These are phyloP conservation scores for Monilinia fructigena DNA, from an alignment of 2,329 filamentous ascomycete species.

Conservation along the genomic window DNA sequence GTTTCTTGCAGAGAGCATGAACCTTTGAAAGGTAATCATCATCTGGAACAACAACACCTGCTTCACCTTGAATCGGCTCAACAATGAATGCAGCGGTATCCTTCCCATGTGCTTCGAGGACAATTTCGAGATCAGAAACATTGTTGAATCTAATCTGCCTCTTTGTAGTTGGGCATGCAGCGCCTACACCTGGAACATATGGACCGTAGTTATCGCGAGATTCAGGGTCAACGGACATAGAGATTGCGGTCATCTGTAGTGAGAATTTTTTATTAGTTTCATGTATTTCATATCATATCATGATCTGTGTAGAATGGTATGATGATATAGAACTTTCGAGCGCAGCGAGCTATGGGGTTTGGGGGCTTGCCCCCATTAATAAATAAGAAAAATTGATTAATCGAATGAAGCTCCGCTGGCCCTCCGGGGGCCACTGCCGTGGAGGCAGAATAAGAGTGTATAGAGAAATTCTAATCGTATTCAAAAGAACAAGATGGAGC, in stretches of 20 bases:
- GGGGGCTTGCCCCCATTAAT: conserved; percentile 6
- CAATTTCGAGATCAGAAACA: conserved; percentile 73
- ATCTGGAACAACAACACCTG: conserved; percentile 91
- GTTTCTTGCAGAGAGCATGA: conserved; percentile 83
- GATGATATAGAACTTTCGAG: background rate
- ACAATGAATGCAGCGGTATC: conserved; percentile 91
- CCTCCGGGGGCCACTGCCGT: background rate
- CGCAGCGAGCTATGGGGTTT: conserved; percentile 12
- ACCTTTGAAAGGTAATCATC: conserved; percentile 82
- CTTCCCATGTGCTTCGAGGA: conserved; percentile 75
- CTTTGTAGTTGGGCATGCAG: conserved; percentile 70
- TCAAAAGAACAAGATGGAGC: background rate
- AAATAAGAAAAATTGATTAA: background rate
- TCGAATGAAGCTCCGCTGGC: conserved; percentile 13
- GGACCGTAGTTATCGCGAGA: conserved; percentile 94
- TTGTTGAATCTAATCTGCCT: conserved; percentile 84
- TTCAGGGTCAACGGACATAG: conserved; percentile 91
- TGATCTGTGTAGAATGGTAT: background rate
- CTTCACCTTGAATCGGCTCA: conserved; percentile 96
- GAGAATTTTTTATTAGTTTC: background rate
- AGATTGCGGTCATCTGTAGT: conserved; percentile 77
- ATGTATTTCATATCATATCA: conserved; percentile 17
- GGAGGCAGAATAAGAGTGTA: background rate
- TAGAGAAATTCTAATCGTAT: too few relatives aligned
- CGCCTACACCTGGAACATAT: conserved; percentile 86